Evolutionary conservation across 1,284 basidiomycete species (phyloP), one percentile per base, ranked within the genome.

Genomic region (Prillingera fragicola): DNA sequence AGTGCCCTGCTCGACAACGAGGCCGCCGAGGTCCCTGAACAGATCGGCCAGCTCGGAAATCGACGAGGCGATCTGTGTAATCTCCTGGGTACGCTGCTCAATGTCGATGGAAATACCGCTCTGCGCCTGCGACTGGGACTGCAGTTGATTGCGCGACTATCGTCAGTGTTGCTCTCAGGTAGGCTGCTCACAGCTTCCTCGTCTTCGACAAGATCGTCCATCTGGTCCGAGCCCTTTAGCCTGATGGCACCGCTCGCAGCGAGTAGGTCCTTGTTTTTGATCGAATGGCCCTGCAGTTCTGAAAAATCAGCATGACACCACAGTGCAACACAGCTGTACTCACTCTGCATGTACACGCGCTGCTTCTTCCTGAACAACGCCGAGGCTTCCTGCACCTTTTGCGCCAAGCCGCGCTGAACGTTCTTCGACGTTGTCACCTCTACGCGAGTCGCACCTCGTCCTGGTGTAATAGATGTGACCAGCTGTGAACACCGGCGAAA

Each of bases 1-100:
- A 8, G 94, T 96, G 10, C 95, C 95, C 67, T 99, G 95, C 70
- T 98, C 95, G 54, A 98, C 96, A 44, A 99, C 90, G 49, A 99
- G 79, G 29, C 78, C 80, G 18, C 84, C 85, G 29, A 99, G 77
- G 65, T 99, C 95, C 59, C 92, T 88, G 77, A 99, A 99, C 33
- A 99, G 79, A 61, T 94, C 90, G 2, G 92, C 92, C 18, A 99
- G 78, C 37, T 84, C 81, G 26, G 85, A 79, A 57, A 99, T 98
- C 12, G 86, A 91, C 54, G 85, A 83, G 0, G 94, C 91, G 53
- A 99, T 94, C 62, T 92, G 84, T 21, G 82, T 80, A 51, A 99
- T 80, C 65, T 97, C 90, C 48, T 78, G 76, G 59, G 85, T 80
- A 15, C 86, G 82, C 43, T 77, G 73, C 39, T 77, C 79, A 43